Evolutionary conservation across 2,329 filamentous ascomycete species (phyloP).

Genomic region (Trichophaea hybrida): DNA sequence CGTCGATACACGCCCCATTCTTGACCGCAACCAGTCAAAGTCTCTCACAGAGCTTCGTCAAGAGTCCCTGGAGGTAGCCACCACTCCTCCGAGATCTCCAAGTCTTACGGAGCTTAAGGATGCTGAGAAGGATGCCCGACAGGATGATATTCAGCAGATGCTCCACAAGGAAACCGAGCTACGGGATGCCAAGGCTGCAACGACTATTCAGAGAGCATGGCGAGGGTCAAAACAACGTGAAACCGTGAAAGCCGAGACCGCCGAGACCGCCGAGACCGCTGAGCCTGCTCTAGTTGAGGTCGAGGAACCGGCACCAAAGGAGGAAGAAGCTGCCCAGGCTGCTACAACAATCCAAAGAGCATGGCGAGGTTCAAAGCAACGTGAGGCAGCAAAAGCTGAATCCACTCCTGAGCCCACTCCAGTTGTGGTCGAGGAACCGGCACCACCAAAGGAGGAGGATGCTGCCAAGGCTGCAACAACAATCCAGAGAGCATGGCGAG

Average conservation of each 20-base stretch:
- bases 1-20: not conserved
- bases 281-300: not conserved
- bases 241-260: not conserved
- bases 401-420: not conserved
- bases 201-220: not conserved
- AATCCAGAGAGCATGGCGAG: not conserved
- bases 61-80: not conserved
- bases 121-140: not conserved
- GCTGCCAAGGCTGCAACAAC: not conserved
- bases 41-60: not conserved
- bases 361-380: not conserved
- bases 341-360: not conserved
- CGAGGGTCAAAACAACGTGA: not conserved
- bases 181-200: not conserved
- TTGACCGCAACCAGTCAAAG: not conserved
- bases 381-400: not conserved
- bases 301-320: not conserved
- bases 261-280: not conserved
- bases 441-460: not conserved
- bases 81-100: not conserved
- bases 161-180: not conserved
- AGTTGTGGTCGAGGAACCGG: not conserved
- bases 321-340: not conserved
- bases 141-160: constrained; percentile 1
- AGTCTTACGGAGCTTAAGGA: not conserved